Percentiles rank a stretch among this genome's conserved stretches.
Conservation (phyloP, 2,329 filamentous ascomycete species). For the Xylariaceae sp. region DNA sequence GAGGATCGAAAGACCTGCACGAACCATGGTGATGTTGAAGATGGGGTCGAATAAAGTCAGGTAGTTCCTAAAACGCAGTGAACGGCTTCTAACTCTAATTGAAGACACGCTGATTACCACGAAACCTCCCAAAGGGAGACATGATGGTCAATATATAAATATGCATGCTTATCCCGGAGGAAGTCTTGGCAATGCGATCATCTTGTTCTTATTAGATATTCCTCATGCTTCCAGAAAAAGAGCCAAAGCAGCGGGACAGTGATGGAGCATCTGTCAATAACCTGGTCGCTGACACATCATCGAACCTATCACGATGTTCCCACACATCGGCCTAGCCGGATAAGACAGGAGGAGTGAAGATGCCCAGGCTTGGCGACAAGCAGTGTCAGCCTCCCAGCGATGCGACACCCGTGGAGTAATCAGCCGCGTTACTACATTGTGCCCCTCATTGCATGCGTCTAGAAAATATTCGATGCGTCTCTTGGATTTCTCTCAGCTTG, state of each 20-base stretch:
- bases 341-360: constrained; percentile 16
- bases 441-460: too few species aligned
- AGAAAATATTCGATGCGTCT: not conserved
- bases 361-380: constrained; percentile 17
- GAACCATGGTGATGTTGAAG: constrained; percentile 28
- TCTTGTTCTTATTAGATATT: constrained; percentile 1
- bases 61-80: too few species aligned
- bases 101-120: not conserved
- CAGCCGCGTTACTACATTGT: too few species aligned
- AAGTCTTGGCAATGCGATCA: constrained; percentile 3
- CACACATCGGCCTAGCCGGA: constrained; percentile 11
- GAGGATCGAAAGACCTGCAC: constrained; percentile 19
- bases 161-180: not conserved
- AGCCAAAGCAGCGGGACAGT: not conserved
- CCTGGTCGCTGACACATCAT: constrained; percentile 1
- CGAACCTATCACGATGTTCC: constrained; percentile 16
- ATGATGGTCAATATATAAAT: constrained; percentile 13
- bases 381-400: not conserved
- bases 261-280: too few species aligned
- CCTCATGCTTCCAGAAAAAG: constrained; percentile 1
- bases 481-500: not conserved
- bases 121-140: not conserved
- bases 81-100: not conserved
- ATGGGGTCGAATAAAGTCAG: too few species aligned
- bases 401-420: not conserved